Evolutionary conservation across 2,329 filamentous ascomycete species (phyloP).

Genomic region (Chaetomiaceae sp.): DNA sequence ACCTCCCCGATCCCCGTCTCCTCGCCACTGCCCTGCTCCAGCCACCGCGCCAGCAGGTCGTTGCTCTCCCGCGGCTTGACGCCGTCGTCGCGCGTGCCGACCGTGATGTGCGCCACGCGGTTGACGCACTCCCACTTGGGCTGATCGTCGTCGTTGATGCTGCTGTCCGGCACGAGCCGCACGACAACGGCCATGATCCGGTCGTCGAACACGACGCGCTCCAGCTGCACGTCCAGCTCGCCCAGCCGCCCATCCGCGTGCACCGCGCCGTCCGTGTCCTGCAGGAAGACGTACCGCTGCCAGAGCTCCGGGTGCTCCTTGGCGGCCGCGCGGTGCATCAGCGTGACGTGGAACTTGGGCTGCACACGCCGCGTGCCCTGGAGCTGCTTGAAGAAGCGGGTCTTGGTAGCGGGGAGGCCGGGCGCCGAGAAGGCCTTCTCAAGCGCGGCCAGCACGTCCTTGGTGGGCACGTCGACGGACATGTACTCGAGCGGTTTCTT

Average conservation of each 20-base stretch:
- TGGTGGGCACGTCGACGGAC: constrained; percentile 41
- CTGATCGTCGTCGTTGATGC: constrained; percentile 6
- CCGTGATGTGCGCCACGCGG: constrained; percentile 74
- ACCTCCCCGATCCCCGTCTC: constrained; percentile 43
- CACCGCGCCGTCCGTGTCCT: constrained; percentile 38
- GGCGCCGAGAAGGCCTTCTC: constrained; percentile 61
- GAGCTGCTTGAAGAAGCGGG: constrained; percentile 70
- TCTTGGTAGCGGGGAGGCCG: constrained; percentile 40
- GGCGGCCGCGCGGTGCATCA: constrained; percentile 71
- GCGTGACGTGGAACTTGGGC: constrained; percentile 83
- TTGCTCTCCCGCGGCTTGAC: constrained; percentile 97
- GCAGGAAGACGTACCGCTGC: constrained; percentile 62
- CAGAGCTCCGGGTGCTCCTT: constrained; percentile 63
- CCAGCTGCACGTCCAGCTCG: constrained; percentile 56
- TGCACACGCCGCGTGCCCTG: constrained; percentile 71
- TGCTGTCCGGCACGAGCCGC: constrained; percentile 49
- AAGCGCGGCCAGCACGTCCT: constrained; percentile 48
- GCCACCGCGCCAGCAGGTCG: constrained; percentile 69
- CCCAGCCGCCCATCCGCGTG: constrained; percentile 49
- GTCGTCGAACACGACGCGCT: constrained; percentile 74
- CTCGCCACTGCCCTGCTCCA: constrained; percentile 46
- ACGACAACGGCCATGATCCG: constrained; percentile 89
- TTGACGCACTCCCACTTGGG: constrained; percentile 65
- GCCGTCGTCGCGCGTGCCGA: constrained; percentile 67
- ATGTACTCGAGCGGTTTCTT: constrained; percentile 52